Evolutionary conservation across 2,329 filamentous ascomycete species (phyloP).

Genomic region (Fusarium sterilihyphosum): DNA sequence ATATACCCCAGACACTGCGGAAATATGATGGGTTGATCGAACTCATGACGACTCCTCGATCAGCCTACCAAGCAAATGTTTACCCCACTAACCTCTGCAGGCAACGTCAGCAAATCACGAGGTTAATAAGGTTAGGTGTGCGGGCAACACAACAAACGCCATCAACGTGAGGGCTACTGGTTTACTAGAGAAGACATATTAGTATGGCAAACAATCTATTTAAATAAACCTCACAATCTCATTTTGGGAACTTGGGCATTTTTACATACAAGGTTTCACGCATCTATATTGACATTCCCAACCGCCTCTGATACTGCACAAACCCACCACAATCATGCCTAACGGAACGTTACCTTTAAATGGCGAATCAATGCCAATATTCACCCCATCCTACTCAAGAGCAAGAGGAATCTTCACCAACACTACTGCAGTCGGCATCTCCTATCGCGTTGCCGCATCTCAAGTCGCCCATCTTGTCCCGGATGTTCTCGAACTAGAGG

Average conservation of each 20-base stretch:
- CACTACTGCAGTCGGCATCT: not conserved
- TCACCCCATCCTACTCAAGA: not conserved
- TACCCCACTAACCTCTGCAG: not conserved
- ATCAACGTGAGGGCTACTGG: fast-evolving
- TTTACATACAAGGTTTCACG: not conserved
- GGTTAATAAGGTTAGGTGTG: not conserved
- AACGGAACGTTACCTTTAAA: not conserved
- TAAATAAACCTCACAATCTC: not conserved
- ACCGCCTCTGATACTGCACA: not conserved
- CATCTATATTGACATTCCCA: not conserved
- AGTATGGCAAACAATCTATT: fast-evolving
- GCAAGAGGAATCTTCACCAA: not conserved
- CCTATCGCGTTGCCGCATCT: not conserved
- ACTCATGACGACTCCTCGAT: not conserved
- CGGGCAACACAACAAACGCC: not conserved
- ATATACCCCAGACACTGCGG: not conserved
- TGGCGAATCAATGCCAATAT: not conserved
- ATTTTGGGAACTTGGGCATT: fast-evolving
- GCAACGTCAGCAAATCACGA: not conserved
- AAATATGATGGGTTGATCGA: fast-evolving
- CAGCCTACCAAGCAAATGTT: fast-evolving
- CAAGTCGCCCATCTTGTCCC: not conserved
- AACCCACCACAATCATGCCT: not conserved
- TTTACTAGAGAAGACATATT: not conserved
- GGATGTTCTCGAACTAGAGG: not conserved